Evolutionary conservation across 306 rosid genomes (phyloP).

Genomic region (Citrullus mucosospermus): DNA sequence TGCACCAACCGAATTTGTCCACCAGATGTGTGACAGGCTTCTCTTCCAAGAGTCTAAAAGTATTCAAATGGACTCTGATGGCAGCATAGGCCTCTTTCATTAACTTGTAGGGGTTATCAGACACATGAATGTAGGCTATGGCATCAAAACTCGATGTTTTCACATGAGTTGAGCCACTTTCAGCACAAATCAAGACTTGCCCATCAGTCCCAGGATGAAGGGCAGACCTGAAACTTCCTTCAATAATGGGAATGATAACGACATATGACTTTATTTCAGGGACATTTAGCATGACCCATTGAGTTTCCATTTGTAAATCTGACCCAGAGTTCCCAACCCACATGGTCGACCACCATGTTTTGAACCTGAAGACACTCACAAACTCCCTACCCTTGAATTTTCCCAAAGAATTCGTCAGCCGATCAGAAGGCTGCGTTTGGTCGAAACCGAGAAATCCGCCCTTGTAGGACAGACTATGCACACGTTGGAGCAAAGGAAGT

Average conservation of each 20-base stretch:
- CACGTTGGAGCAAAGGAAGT: constrained; percentile 35
- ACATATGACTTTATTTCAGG: constrained; percentile 59
- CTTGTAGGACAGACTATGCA: constrained; percentile 32
- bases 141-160: constrained; percentile 33
- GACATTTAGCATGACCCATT: constrained; percentile 57
- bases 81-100: constrained; percentile 75
- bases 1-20: constrained; percentile 90
- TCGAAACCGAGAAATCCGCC: constrained; percentile 74
- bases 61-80: constrained; percentile 51
- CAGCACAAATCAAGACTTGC: constrained; percentile 46
- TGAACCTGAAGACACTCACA: constrained; percentile 68
- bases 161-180: constrained; percentile 60
- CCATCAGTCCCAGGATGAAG: constrained; percentile 59
- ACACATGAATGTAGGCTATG: constrained; percentile 48
- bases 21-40: constrained; percentile 37
- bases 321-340: constrained; percentile 88
- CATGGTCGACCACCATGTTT: constrained; percentile 95
- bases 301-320: constrained; percentile 75
- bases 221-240: constrained; percentile 56
- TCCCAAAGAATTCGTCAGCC: constrained; percentile 52
- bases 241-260: constrained; percentile 52
- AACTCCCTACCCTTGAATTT: constrained; percentile 41
- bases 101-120: constrained; percentile 60
- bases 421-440: constrained; percentile 32
- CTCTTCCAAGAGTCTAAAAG: constrained; percentile 71